phyloP scores from a whole-genome alignment of 2,329 filamentous ascomycete species.

The Penicillium sp. region DNA sequence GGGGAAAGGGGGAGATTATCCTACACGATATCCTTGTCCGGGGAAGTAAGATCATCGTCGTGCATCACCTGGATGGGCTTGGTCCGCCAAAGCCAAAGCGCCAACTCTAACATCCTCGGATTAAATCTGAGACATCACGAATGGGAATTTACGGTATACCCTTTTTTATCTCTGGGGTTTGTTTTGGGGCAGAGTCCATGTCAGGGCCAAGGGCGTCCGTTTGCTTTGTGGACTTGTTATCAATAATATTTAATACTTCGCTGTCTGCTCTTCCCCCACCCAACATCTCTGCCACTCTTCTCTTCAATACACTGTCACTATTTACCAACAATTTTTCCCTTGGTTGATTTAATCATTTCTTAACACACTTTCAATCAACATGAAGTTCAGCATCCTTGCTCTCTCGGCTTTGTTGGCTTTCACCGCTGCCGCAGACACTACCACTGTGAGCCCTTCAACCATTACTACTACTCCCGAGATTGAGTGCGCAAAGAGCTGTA shows the following conservation, averaged over 20 bases:
- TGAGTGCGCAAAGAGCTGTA: slow-evolving; percentile 41
- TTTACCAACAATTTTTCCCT: slow-evolving; percentile 2
- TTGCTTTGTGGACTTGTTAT: neutral
- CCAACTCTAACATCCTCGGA: neutral
- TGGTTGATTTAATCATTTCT: slow-evolving; percentile 10
- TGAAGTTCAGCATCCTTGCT: slow-evolving; percentile 47
- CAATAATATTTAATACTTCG: slow-evolving; percentile 9
- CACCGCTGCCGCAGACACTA: slow-evolving; percentile 40
- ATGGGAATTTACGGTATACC: slow-evolving; percentile 8
- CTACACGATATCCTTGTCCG: neutral
- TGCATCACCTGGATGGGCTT: slow-evolving; percentile 1
- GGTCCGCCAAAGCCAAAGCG: neutral
- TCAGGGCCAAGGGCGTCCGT: neutral
- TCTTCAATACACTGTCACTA: slow-evolving; percentile 1
- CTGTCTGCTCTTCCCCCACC: no score
- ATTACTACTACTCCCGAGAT: slow-evolving; percentile 36
- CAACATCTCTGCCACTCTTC: neutral
- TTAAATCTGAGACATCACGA: slow-evolving; percentile 20
- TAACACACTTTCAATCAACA: slow-evolving; percentile 19
- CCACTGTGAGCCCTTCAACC: slow-evolving; percentile 29
- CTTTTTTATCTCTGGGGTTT: slow-evolving; percentile 3
- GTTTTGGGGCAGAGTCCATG: slow-evolving; percentile 2
- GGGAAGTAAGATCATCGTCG: slow-evolving; percentile 5
- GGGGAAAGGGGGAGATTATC: neutral
- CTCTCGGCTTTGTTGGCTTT: slow-evolving; percentile 48